A percentile compares a stretch with the other conserved stretches of the same genome.
Evolutionary conservation across 2,329 filamentous ascomycete genomes (phyloP).

Genomic region (Phialemonium atrogriseum): DNA sequence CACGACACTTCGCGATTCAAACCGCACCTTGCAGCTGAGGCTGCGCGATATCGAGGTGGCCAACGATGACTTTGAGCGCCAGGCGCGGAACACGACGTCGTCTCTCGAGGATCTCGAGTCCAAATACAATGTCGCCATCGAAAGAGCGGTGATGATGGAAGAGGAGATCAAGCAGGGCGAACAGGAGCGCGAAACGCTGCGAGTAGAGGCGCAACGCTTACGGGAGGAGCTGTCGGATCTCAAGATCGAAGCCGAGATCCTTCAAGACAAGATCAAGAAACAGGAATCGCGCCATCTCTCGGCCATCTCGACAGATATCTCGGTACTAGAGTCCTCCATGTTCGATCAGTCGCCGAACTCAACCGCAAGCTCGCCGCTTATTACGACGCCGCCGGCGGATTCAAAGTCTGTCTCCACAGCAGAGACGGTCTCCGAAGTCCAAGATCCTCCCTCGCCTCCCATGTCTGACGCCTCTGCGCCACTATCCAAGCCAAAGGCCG

Average conservation of each 20-base stretch:
- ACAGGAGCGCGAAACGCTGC: constrained; percentile 78
- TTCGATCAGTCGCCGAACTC: constrained; percentile 73
- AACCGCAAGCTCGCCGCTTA: constrained; percentile 85
- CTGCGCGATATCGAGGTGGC: constrained; percentile 93
- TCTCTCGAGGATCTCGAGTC: constrained; percentile 95
- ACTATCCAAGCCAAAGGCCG: constrained; percentile 41
- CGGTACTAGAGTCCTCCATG: constrained; percentile 58
- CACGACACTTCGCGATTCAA: constrained; percentile 77
- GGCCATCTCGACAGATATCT: constrained; percentile 53
- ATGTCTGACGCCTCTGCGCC: constrained; percentile 76
- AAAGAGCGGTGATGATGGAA: constrained; percentile 86
- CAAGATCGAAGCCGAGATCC: constrained; percentile 89
- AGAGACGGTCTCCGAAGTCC: constrained; percentile 53
- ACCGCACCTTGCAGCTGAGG: constrained; percentile 71
- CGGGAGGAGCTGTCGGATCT: constrained; percentile 88
- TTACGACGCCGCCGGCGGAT: constrained; percentile 76
- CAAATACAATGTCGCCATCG: constrained; percentile 92
- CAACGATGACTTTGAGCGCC: constrained; percentile 96
- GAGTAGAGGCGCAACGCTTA: constrained; percentile 84
- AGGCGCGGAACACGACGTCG: constrained; percentile 90
- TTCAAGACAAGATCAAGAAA: constrained; percentile 86
- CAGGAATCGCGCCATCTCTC: constrained; percentile 50
- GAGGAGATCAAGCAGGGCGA: constrained; percentile 89
- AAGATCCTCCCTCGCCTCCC: constrained; percentile 86
- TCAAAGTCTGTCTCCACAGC: constrained; percentile 54